Base-by-base conservation (phyloP, 805 yeast genomes). In the Blastobotrys parvus region DNA sequence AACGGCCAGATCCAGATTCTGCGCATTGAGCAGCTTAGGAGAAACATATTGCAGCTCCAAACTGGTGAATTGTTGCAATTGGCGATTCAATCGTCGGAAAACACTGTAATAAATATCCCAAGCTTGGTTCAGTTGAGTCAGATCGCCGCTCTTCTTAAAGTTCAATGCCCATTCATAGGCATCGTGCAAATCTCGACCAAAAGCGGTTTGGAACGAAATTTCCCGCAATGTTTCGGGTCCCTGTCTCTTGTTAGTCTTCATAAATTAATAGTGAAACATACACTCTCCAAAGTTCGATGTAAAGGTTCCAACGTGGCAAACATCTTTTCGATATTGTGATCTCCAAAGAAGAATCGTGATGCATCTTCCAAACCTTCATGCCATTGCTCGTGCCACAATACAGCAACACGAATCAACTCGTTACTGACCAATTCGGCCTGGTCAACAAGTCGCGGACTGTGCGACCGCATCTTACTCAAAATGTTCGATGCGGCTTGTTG, bases 331-430 rank as follows among this genome's bases (percentile, higher is more conserved):
- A 90, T 83, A 57, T 92, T 88, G 54, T 87, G 92, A 49, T 92
- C 98, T 29, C 94, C 95, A 62, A 88, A 90, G 67, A 82, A 92
- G 41, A 84, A 73, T 46, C 96, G 71, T 2, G 96, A 88, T 0
- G 98, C 98, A 66, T 92, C 96, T 59, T 92, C 99, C 25, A 92
- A 69, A 2, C 95, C 97, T 64, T 90, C 97, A 54, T 88, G 89
- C 98, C 99, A 92, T 59, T 83, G 82, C 57, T 92, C 99, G 56
- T 88, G 95, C 97, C 98, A 89, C 47, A 92, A 64, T 3, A 90
- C 96, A 1, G 97, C 96, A 15, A 88, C 95, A 51, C 97, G 71
- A 49, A 92, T 89, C 44, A 92, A 74, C 57, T 92, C 98, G 51
- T 80, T 80, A 64, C 95, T 84, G n/a, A 92, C 97, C 43, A 89